These are phyloP conservation scores for Irpex rosettiformis DNA, from an alignment of 1,284 basidiomycete species.

Conservation along the genomic window DNA sequence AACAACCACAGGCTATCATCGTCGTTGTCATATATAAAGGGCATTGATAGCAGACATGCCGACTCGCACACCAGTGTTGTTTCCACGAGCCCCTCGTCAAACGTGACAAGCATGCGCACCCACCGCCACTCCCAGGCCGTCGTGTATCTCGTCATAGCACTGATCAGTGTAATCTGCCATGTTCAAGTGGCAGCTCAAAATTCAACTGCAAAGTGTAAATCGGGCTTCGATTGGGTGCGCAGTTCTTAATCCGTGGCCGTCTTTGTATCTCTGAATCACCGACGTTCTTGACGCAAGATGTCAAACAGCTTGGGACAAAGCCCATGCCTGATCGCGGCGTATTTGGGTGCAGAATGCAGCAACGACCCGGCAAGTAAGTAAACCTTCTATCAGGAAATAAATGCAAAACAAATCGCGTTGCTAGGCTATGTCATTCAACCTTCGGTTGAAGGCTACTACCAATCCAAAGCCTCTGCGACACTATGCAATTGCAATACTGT, in stretches of 20 bases:
- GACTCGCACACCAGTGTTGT: too few relatives aligned
- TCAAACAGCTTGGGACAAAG: background rate
- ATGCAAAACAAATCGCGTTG: background rate
- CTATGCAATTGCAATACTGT: background rate
- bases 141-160: background rate
- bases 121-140: background rate
- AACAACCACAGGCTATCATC: too few relatives aligned
- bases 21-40: too few relatives aligned
- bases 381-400: background rate
- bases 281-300: too few relatives aligned
- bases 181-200: background rate
- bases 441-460: background rate
- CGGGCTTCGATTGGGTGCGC: background rate
- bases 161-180: background rate
- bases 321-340: background rate
- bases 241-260: too few relatives aligned
- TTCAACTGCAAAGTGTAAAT: background rate
- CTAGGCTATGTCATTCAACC: background rate
- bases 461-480: background rate
- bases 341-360: background rate
- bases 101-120: background rate
- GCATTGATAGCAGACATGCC: too few relatives aligned
- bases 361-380: background rate
- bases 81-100: too few relatives aligned
- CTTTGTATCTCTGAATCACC: too few relatives aligned